These are phyloP conservation scores for Colletotrichum salicis DNA, from an alignment of 2,329 filamentous ascomycete genomes.

Conservation along the genomic window DNA sequence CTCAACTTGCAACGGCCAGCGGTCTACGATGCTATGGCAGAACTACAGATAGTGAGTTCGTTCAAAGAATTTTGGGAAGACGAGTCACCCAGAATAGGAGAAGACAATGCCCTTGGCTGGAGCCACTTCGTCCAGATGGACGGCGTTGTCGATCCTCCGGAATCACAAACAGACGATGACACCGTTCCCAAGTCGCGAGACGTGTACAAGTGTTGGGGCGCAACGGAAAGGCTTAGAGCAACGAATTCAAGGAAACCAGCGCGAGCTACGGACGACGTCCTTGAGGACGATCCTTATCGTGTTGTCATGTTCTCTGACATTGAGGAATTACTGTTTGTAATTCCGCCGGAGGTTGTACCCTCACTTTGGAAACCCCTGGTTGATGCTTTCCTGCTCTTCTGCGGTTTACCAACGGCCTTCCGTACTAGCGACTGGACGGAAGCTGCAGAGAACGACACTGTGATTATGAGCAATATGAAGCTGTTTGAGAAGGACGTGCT, in stretches of 20 bases:
- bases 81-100: constrained; percentile 82
- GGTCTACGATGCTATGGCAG: constrained; percentile 36
- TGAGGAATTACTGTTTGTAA: constrained; percentile 66
- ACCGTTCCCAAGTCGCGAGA: constrained; percentile 48
- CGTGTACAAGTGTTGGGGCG: constrained; percentile 62
- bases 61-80: constrained; percentile 89
- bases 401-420: constrained; percentile 66
- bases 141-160: constrained; percentile 53
- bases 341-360: constrained; percentile 53
- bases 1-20: constrained; percentile 70
- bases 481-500: constrained; percentile 22
- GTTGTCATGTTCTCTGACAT: constrained; percentile 85
- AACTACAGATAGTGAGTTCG: constrained; percentile 40
- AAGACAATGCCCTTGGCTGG: constrained; percentile 79
- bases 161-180: constrained; percentile 44
- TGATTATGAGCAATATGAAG: constrained; percentile 5
- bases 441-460: constrained; percentile 43
- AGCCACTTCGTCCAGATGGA: constrained; percentile 54
- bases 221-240: constrained; percentile 63
- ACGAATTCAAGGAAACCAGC: constrained; percentile 70
- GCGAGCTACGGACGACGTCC: constrained; percentile 77
- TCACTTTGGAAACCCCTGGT: constrained; percentile 61
- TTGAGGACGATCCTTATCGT: constrained; percentile 84
- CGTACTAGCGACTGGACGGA: constrained; percentile 43
- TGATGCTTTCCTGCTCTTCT: constrained; percentile 78